Conservation (phyloP, 2,329 filamentous ascomycete genomes). For the Fusarium guadeloupense region DNA sequence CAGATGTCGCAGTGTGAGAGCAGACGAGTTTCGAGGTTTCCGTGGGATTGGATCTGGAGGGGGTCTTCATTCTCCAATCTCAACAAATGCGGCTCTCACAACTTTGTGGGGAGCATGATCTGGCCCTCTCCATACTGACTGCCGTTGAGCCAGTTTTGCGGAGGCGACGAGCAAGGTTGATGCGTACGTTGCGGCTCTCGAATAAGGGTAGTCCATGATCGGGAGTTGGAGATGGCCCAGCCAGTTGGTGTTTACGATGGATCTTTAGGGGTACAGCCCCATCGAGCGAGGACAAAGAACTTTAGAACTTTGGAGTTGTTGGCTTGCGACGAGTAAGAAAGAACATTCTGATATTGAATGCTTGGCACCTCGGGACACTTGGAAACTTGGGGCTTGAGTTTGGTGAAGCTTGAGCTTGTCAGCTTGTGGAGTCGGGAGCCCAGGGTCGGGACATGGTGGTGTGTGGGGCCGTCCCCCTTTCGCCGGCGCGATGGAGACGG, state of each 20-base stretch:
- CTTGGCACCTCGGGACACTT: background rate
- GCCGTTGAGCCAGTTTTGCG: background rate
- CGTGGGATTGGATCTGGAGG: background rate
- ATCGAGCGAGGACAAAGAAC: background rate
- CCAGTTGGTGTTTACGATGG: background rate
- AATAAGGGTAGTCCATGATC: conserved; percentile 4
- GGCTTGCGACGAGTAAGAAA: background rate
- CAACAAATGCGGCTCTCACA: conserved; percentile 37
- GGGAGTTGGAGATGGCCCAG: background rate
- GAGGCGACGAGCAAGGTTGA: conserved; percentile 11
- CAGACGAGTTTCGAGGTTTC: conserved; percentile 8
- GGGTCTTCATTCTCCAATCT: conserved; percentile 22
- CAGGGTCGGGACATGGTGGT: conserved; percentile 11
- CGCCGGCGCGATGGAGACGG: conserved; percentile 39
- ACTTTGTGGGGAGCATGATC: conserved; percentile 24
- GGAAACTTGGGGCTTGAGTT: background rate
- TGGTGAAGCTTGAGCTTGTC: too few species aligned
- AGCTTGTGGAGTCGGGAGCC: background rate
- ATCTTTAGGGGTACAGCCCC: background rate
- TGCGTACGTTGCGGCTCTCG: conserved; percentile 3
- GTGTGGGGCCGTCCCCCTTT: conserved; percentile 34
- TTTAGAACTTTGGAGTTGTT: background rate
- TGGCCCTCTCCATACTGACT: conserved; percentile 17
- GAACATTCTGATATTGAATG: background rate
- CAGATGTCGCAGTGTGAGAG: conserved; percentile 12